A percentile compares a stretch with the other conserved stretches of the same genome.
phyloP scores from a whole-genome alignment of 495 filamentous ascomycete species.

The Cryomyces antarcticus region DNA sequence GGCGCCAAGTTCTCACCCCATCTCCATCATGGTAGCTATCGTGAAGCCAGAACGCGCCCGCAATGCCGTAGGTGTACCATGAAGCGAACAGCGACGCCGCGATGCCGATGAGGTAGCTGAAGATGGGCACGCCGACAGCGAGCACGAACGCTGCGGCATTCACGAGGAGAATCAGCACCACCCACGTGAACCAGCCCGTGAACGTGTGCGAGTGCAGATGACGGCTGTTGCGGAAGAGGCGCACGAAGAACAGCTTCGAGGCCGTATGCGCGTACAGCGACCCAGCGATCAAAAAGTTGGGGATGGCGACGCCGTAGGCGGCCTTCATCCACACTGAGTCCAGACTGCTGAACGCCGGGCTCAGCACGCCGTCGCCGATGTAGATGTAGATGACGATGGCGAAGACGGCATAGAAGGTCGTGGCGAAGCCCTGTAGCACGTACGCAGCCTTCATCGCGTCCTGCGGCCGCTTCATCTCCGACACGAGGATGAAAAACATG shows the following conservation, averaged over 20 bases:
- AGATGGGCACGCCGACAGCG: constrained; percentile 32
- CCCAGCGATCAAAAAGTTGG: constrained; percentile 29
- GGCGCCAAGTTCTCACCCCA: constrained; percentile 10
- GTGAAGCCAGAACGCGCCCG: constrained; percentile 17
- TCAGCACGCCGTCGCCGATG: constrained; percentile 27
- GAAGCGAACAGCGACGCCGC: constrained; percentile 22
- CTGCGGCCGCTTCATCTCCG: constrained; percentile 35
- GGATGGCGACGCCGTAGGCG: constrained; percentile 26
- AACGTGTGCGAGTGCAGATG: constrained; percentile 30
- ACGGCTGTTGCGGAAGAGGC: constrained; percentile 24
- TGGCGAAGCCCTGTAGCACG: constrained; percentile 25
- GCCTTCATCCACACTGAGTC: constrained; percentile 26
- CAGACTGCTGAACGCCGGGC: constrained; percentile 31
- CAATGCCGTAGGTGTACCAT: constrained; percentile 17
- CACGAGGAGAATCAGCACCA: constrained; percentile 22
- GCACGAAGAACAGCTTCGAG: constrained; percentile 28
- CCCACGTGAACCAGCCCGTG: constrained; percentile 30
- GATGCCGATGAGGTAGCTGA: constrained; percentile 30
- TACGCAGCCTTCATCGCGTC: constrained; percentile 33
- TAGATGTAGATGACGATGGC: constrained; percentile 30
- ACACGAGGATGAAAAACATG: constrained; percentile 35
- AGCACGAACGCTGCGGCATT: constrained; percentile 28
- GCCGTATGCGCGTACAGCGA: constrained; percentile 32
- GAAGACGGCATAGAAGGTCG: constrained; percentile 32
- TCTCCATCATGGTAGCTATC: constrained; percentile 15